A percentile compares a stretch with the other conserved stretches of the same genome.
Conservation (phyloP, 805 yeast species). For the Candida coquimbonensis region DNA sequence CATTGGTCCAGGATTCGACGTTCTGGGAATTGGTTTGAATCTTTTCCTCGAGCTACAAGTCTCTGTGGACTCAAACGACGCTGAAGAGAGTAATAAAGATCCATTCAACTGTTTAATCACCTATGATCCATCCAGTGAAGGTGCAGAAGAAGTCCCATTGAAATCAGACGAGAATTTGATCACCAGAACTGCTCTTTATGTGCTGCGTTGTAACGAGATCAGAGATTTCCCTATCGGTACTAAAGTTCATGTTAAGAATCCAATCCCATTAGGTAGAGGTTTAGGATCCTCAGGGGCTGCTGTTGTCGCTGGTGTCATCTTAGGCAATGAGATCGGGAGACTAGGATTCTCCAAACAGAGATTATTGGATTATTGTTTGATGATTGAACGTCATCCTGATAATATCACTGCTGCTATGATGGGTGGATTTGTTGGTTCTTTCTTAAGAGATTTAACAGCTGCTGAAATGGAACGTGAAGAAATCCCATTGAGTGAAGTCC, state of each 20-base stretch:
- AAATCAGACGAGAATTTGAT: constrained; percentile 74
- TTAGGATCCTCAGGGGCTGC: constrained; percentile 98
- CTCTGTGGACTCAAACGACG: constrained; percentile 44
- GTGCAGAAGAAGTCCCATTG: constrained; percentile 74
- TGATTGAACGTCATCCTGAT: constrained; percentile 98
- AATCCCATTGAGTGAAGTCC: constrained; percentile 77
- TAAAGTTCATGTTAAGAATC: constrained; percentile 70
- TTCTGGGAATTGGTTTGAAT: constrained; percentile 83
- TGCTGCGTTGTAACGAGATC: constrained; percentile 75
- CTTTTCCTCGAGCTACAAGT: constrained; percentile 68
- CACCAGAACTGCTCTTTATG: constrained; percentile 89
- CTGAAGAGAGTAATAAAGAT: constrained; percentile 44
- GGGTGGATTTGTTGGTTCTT: constrained; percentile 98
- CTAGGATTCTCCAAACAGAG: constrained; percentile 69
- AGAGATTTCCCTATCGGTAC: constrained; percentile 81
- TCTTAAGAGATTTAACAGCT: constrained; percentile 69
- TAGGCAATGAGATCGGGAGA: constrained; percentile 80
- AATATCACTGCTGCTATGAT: constrained; percentile 98
- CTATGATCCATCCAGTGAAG: constrained; percentile 68
- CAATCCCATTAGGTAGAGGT: constrained; percentile 95
- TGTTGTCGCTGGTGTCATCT: constrained; percentile 90
- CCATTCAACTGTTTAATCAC: constrained; percentile 62
- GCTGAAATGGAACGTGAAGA: constrained; percentile 69
- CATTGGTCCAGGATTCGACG: constrained; percentile 98
- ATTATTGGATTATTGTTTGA: constrained; percentile 87